These are phyloP conservation scores for Juncus inflexus DNA, from an alignment of 176 grass and related monocot species.

Conservation along the genomic window DNA sequence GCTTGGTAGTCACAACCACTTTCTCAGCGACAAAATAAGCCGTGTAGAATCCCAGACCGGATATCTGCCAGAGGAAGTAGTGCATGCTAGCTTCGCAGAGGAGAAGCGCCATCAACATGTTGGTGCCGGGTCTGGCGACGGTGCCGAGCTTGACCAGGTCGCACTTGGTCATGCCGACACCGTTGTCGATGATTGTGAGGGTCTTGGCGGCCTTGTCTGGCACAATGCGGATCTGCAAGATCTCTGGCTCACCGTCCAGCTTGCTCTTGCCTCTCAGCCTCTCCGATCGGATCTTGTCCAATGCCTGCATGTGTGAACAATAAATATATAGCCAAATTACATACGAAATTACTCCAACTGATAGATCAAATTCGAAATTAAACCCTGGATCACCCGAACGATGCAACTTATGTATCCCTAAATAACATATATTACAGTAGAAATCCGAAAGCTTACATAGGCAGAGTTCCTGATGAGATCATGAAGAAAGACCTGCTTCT, in stretches of 20 bases:
- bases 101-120: constrained; percentile 91
- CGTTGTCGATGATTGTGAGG: constrained; percentile 63
- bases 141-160: constrained; percentile 84
- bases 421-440: neutral
- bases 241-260: constrained; percentile 87
- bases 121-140: constrained; percentile 75
- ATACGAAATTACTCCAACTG: no score
- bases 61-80: constrained; percentile 75
- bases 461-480: constrained; percentile 71
- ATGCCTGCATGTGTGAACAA: constrained; percentile 37
- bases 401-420: no score
- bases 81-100: constrained; percentile 70
- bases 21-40: constrained; percentile 34
- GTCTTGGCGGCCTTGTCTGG: constrained; percentile 86
- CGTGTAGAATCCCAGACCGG: constrained; percentile 77
- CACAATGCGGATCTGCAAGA: constrained; percentile 73
- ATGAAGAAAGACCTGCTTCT: no score
- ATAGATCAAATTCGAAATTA: no score
- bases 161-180: constrained; percentile 30
- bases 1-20: constrained; percentile 75
- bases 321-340: neutral
- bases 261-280: constrained; percentile 93
- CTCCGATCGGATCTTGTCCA: constrained; percentile 99
- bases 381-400: no score
- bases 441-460: constrained; percentile 40